Percentiles rank a stretch among this genome's conserved stretches.
phyloP scores from a whole-genome alignment of 2,329 filamentous ascomycete genomes.

The Davidsoniella virescens region DNA sequence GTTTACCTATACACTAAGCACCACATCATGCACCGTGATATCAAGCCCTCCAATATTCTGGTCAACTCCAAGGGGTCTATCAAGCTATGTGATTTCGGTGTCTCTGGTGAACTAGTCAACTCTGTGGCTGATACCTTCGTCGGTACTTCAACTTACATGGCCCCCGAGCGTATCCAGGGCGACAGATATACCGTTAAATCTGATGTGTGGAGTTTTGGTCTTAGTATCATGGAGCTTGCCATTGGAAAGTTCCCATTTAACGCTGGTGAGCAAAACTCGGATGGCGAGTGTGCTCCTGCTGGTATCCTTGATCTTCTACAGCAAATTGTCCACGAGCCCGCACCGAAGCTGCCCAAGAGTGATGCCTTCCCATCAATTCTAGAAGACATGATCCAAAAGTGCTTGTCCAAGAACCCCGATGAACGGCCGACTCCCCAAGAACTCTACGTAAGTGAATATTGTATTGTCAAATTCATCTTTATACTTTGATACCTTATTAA shows the following conservation, averaged over 20 bases:
- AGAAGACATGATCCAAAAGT: constrained; percentile 95
- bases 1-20: constrained; percentile 92
- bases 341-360: constrained; percentile 85
- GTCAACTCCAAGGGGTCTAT: constrained; percentile 89
- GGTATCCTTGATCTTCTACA: constrained; percentile 92
- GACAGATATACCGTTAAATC: constrained; percentile 96
- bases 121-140: constrained; percentile 97
- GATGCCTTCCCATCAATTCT: constrained; percentile 91
- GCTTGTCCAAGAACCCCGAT: constrained; percentile 76
- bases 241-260: constrained; percentile 96
- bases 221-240: constrained; percentile 90
- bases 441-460: constrained; percentile 52
- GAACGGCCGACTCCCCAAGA: constrained; percentile 84
- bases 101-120: constrained; percentile 95
- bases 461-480: background rate
- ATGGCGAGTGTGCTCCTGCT: constrained; percentile 69
- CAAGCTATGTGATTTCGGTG: constrained; percentile 96
- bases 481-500: background rate
- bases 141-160: constrained; percentile 98
- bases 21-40: constrained; percentile 97
- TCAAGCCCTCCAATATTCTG: constrained; percentile 95
- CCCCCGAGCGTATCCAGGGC: constrained; percentile 91
- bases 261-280: constrained; percentile 50
- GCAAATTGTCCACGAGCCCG: constrained; percentile 92
- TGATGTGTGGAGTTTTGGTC: constrained; percentile 95